phyloP scores from a whole-genome alignment of 164 flowering plant species.

The Liriodendron chinense region DNA sequence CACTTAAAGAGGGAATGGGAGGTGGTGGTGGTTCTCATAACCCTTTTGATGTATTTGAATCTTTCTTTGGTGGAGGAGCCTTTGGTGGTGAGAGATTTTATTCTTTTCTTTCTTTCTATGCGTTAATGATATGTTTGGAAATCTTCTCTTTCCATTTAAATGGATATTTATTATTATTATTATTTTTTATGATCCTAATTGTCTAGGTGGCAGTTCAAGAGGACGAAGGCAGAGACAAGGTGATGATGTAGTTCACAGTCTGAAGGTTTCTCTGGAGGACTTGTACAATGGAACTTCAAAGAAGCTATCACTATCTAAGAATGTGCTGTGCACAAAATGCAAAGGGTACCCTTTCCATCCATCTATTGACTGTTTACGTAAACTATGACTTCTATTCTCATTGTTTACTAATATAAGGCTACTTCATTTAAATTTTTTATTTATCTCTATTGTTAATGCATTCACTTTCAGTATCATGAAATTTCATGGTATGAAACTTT shows the following conservation, averaged over 20 bases:
- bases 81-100: conserved; percentile 30
- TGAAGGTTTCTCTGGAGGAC: conserved; percentile 68
- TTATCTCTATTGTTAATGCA: too few relatives aligned
- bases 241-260: conserved; percentile 58
- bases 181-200: too few relatives aligned
- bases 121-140: too few relatives aligned
- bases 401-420: too few relatives aligned
- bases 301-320: conserved; percentile 58
- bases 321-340: conserved; percentile 53
- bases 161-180: too few relatives aligned
- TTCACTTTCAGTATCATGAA: too few relatives aligned
- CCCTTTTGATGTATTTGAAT: conserved; percentile 59
- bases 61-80: conserved; percentile 50
- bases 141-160: too few relatives aligned
- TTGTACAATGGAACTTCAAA: conserved; percentile 61
- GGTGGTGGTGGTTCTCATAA: conserved; percentile 46
- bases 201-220: conserved; percentile 22
- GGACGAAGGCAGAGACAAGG: conserved; percentile 59
- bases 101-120: too few relatives aligned
- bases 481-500: too few relatives aligned
- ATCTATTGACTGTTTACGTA: too few relatives aligned
- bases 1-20: conserved; percentile 65
- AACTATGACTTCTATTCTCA: too few relatives aligned
- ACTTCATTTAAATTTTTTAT: too few relatives aligned
- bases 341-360: conserved; percentile 38